Percentiles rank a stretch among this genome's conserved stretches.
These are phyloP conservation scores for Debaryomyces prosopidis DNA, from an alignment of 805 yeast species.

Conservation along the genomic window DNA sequence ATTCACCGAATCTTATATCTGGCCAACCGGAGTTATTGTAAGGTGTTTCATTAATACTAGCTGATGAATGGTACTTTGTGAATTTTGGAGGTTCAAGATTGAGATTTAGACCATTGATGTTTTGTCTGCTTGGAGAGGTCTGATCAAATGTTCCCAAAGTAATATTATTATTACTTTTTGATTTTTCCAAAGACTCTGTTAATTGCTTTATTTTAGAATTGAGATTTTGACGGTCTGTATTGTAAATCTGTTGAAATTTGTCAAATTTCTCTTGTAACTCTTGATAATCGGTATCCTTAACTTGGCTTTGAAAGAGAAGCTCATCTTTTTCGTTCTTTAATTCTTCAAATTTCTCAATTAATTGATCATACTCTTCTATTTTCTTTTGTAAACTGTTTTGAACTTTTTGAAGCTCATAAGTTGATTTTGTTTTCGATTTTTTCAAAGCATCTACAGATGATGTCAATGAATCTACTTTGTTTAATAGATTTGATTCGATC, in stretches of 20 bases:
- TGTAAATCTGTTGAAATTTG: conserved; percentile 31
- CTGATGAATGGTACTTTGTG: not conserved
- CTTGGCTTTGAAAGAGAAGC: conserved; percentile 14
- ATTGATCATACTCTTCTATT: conserved; percentile 7
- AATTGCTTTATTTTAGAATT: conserved; percentile 25
- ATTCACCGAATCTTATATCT: conserved; percentile 46
- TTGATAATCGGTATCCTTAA: conserved; percentile 20
- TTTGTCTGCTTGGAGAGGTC: conserved; percentile 1
- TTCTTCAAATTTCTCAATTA: conserved; percentile 15
- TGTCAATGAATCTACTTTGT: conserved; percentile 41
- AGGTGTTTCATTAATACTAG: not conserved
- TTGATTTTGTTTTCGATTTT: conserved; percentile 26
- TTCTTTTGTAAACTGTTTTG: conserved; percentile 13
- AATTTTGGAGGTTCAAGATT: conserved; percentile 13
- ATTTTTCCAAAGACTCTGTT: conserved; percentile 16
- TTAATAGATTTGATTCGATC: conserved; percentile 67
- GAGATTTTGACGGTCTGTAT: conserved; percentile 28
- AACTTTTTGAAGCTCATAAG: conserved; percentile 35
- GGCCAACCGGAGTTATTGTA: not conserved
- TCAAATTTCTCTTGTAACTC: conserved; percentile 30
- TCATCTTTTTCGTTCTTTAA: conserved; percentile 29
- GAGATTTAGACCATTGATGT: conserved; percentile 12
- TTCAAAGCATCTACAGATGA: conserved; percentile 28
- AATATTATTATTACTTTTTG: conserved; percentile 2
- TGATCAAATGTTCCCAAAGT: not conserved